Percentiles rank a stretch among this genome's conserved stretches.
Evolutionary conservation across 2,329 filamentous ascomycete species (phyloP).

Genomic region (Purpureocillium takamizusanense): DNA sequence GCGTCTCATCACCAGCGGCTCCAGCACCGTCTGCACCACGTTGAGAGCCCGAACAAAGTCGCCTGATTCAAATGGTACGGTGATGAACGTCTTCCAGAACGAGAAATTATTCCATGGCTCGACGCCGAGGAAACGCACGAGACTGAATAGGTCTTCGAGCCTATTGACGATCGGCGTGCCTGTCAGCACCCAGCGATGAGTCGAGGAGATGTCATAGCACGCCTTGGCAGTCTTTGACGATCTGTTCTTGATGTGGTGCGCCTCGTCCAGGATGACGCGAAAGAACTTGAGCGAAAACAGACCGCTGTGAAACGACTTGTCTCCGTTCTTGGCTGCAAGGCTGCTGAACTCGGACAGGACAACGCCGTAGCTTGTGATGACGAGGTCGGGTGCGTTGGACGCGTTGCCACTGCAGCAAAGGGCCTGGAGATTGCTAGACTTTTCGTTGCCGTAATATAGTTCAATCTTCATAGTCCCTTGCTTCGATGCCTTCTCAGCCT

Average conservation of each 20-base stretch:
- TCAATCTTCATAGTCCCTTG: slow-evolving; percentile 74
- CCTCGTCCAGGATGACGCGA: slow-evolving; percentile 90
- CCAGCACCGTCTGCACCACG: slow-evolving; percentile 92
- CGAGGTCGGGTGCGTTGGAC: slow-evolving; percentile 70
- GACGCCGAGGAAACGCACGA: slow-evolving; percentile 86
- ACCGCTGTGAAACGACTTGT: slow-evolving; percentile 57
- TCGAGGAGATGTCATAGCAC: slow-evolving; percentile 80
- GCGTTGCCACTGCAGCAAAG: slow-evolving; percentile 71
- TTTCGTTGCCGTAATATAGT: slow-evolving; percentile 88
- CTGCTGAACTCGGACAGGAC: slow-evolving; percentile 80
- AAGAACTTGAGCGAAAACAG: slow-evolving; percentile 93
- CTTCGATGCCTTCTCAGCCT: slow-evolving; percentile 83
- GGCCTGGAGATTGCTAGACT: slow-evolving; percentile 65
- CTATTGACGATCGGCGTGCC: slow-evolving; percentile 96
- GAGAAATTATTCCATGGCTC: slow-evolving; percentile 99
- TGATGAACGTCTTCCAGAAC: slow-evolving; percentile 99
- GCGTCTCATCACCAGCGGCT: slow-evolving; percentile 86
- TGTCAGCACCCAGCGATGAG: slow-evolving; percentile 86
- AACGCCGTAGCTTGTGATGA: slow-evolving; percentile 92
- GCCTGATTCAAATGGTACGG: slow-evolving; percentile 90
- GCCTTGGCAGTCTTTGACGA: slow-evolving; percentile 91
- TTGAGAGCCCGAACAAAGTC: slow-evolving; percentile 90
- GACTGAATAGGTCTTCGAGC: slow-evolving; percentile 85
- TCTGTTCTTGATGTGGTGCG: slow-evolving; percentile 83
- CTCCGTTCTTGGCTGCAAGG: slow-evolving; percentile 56